Conservation (phyloP, 805 yeast genomes). For the Metschnikowia cubensis region DNA sequence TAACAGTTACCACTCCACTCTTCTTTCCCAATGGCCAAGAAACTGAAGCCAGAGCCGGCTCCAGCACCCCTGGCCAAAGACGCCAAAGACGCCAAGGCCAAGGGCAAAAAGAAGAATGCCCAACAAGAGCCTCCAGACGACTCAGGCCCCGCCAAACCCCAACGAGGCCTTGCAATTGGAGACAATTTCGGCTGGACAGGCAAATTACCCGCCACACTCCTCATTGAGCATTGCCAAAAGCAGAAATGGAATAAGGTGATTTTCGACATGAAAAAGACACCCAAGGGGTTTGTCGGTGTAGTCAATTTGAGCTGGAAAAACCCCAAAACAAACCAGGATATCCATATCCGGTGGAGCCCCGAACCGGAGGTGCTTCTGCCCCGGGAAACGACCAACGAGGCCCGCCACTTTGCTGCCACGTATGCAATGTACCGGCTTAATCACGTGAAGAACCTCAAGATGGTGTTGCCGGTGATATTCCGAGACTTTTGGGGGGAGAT, state of each 20-base stretch:
- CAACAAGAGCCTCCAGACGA: slow-evolving; percentile 6
- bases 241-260: slow-evolving; percentile 85
- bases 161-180: slow-evolving; percentile 39
- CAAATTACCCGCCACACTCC: slow-evolving; percentile 78
- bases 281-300: slow-evolving; percentile 58
- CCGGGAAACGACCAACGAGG: slow-evolving; percentile 81
- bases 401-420: slow-evolving; percentile 87
- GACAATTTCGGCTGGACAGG: slow-evolving; percentile 90
- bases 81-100: background rate
- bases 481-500: slow-evolving; percentile 73
- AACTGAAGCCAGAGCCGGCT: slow-evolving; percentile 7
- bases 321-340: slow-evolving; percentile 72
- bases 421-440: slow-evolving; percentile 78
- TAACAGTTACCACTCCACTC: background rate
- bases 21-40: slow-evolving; percentile 9
- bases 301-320: slow-evolving; percentile 67
- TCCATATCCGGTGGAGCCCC: slow-evolving; percentile 54
- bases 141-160: slow-evolving; percentile 26
- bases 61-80: slow-evolving; percentile 6
- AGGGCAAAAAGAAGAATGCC: slow-evolving; percentile 6
- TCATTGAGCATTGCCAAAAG: slow-evolving; percentile 84
- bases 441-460: slow-evolving; percentile 74
- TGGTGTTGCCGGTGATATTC: slow-evolving; percentile 84
- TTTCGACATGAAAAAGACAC: slow-evolving; percentile 57
- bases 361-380: slow-evolving; percentile 50